Conservation (phyloP, 148 eudicot genomes). For the Rhododendron kiyosumense region DNA sequence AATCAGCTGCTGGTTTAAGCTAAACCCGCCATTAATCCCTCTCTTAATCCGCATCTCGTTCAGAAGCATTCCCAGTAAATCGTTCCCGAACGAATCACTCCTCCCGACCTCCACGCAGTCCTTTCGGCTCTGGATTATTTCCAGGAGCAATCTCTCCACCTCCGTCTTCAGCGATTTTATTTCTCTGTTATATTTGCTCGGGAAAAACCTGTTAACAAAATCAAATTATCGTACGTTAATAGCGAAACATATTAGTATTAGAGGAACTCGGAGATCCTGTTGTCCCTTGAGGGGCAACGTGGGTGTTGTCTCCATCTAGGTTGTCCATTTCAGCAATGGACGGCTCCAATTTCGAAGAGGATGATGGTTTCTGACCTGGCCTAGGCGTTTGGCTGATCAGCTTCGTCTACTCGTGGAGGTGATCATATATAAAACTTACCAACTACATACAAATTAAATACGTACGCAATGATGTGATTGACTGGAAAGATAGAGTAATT, state of each 20-base stretch:
- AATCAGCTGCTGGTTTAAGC: slow-evolving; percentile 60
- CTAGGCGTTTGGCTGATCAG: no score
- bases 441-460: not conserved
- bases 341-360: no score
- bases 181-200: slow-evolving; percentile 85
- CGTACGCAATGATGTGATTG: not conserved
- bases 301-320: no score
- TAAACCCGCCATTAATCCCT: slow-evolving; percentile 22
- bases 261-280: no score
- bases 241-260: not conserved
- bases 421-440: not conserved
- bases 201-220: slow-evolving; percentile 56
- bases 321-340: no score
- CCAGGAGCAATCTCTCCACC: slow-evolving; percentile 68
- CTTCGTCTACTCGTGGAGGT: no score
- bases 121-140: slow-evolving; percentile 71
- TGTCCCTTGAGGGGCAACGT: no score
- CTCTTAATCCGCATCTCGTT: slow-evolving; percentile 59
- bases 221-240: not conserved
- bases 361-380: no score
- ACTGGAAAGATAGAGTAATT: not conserved
- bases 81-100: slow-evolving; percentile 70
- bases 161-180: slow-evolving; percentile 67
- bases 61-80: slow-evolving; percentile 68
- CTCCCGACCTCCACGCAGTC: slow-evolving; percentile 63